Conservation (phyloP, 495 filamentous ascomycete genomes). For the Chaetomidium leptoderma region DNA sequence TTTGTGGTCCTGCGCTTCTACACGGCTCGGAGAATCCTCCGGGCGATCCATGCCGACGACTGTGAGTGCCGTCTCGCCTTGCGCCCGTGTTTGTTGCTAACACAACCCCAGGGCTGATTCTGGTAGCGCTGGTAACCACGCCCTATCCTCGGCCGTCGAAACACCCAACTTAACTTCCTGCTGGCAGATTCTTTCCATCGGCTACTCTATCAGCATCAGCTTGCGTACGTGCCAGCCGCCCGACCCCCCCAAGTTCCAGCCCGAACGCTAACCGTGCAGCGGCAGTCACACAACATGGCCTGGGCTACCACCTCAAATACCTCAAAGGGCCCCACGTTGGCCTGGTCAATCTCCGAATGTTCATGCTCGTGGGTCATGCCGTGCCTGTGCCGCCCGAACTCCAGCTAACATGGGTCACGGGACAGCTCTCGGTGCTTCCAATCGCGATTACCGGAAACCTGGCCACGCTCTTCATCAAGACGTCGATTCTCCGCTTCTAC, state of each 20-base stretch:
- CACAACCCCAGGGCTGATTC: conserved; percentile 10
- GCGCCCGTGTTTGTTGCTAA: neutral
- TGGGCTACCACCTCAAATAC: neutral
- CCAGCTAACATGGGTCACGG: neutral
- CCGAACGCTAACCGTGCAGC: neutral
- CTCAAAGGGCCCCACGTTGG: neutral
- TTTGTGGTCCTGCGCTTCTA: conserved; percentile 27
- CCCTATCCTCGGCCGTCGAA: neutral
- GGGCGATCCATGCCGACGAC: conserved; percentile 19
- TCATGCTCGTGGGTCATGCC: neutral
- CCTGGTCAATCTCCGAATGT: neutral
- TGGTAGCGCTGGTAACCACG: neutral
- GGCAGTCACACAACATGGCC: neutral
- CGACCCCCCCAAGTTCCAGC: too few species aligned
- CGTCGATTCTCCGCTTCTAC: conserved; percentile 24
- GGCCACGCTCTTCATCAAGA: conserved; percentile 23
- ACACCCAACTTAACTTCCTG: neutral
- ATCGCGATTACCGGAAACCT: conserved; percentile 15
- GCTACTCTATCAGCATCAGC: neutral
- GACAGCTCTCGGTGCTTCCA: conserved; percentile 1
- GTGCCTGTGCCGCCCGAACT: neutral
- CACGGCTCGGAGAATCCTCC: conserved; percentile 21
- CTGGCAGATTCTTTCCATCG: neutral
- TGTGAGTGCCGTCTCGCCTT: conserved; percentile 15
- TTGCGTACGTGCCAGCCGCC: neutral